Base-by-base conservation (phyloP, 495 filamentous ascomycete genomes). In the Choiromyces venosus region DNA sequence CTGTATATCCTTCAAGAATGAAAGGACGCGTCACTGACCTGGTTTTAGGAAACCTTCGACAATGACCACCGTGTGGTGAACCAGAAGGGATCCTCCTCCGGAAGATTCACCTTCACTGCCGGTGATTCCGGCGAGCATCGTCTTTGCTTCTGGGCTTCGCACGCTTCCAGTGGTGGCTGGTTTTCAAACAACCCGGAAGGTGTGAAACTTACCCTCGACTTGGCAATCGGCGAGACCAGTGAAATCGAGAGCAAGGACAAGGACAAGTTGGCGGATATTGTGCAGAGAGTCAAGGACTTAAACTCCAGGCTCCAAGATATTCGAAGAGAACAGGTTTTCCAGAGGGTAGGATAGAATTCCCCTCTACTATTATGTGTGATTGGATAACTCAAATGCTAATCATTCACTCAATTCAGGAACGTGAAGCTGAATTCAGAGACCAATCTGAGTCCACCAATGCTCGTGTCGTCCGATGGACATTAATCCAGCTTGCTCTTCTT, bases 341-440 rank as follows among this genome's bases (percentile, higher is more conserved):
- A 99, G 83, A 86, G 96, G 78, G 94, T 97, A 85, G 77, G 92
- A 86, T 46, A 25, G 38, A 39, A 52, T 19, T 40, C 5, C 40
- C 9, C 29, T 36, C 8, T 21, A 35, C 18, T 29, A 40, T 29
- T 35, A 46, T 76, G 56, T 71, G 44, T 37, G 33, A n/a, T 37
- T 33, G 21, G 19, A 64, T 74, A 56, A 72, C 37, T 29, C 25
- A 19, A 42, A 12, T 35, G 18, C 29, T 36, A 33, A 46, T 61
- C 25, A 29, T 12, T 61, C 25, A 33, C 52, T 61, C 42, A 39
- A 66, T 73, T 56, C 69, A 97, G 94, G 95, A 98, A 87, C 92
- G 96, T 67, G 95, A 99, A 83, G 92, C 93, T 77, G 95, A 98
- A 81, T 99, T 99, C 88, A 87, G 95, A 83, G 95, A 99, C 83